Evolutionary conservation across 2,329 filamentous ascomycete species (phyloP), one percentile per base, ranked within the genome.

Genomic region (Exophiala mesophila): DNA sequence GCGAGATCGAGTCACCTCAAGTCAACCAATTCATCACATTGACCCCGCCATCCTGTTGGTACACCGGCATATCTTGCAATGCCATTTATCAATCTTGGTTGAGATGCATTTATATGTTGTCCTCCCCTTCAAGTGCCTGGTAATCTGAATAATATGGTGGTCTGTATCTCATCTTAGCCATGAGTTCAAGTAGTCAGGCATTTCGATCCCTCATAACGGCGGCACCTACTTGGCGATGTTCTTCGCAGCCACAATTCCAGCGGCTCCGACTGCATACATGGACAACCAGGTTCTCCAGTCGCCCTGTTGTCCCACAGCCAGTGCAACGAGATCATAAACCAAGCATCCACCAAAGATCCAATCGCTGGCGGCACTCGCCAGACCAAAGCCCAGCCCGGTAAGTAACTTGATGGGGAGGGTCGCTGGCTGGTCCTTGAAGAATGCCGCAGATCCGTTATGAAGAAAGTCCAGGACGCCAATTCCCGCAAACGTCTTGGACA

Each of bases 271-370:
- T 1, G 74, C 74, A 59, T 73, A 79, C 7, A 62, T 62, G 0
- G 67, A 72, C 34, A 80, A 57, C 48, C 77, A 49, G 41, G 61
- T 67, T 23, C 73, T 69, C 77, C 75, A 80, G 21, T 61, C 60
- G 5, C 60, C 63, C 5, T 63, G 63, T 59, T 80, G 77, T 1
- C 77, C 77, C 0, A 76, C 69, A 20, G 66, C 64, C 47, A 80
- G 53, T 5, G 71, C 75, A 10, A 78, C 62, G 13, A 80, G 63
- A 56, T 80, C 74, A 55, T 79, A 80, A 0, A 76, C 75, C 46
- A 80, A 57, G 53, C 77, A 78, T 0, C 70, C 73, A 0, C 76
- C 77, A 37, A 80, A 73, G 39, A 80, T 77, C 75, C 75, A 79
- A 55, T 80, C 77, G 51, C 74, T 77, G 24, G 59, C 52, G 7